Base-by-base conservation (phyloP, 73 alveolate species). In the Symbiodinium natans region DNA sequence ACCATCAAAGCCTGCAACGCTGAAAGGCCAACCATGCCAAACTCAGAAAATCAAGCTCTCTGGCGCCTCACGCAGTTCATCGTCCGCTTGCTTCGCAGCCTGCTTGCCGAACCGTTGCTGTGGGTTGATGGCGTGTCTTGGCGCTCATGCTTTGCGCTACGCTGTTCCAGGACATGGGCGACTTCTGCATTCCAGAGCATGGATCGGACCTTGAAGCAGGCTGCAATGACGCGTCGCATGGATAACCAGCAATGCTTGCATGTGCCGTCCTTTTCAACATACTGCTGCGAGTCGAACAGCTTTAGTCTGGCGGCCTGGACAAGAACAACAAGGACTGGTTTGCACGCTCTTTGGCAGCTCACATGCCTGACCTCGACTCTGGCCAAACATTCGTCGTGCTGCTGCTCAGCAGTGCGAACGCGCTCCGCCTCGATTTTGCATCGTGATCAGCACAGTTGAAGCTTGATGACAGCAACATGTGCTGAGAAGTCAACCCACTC, bases 121-220 rank as follows among this genome's bases (percentile, higher is more conserved):
- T n/a, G n/a, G n/a, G n/a, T n/a, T n/a, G n/a, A n/a, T n/a, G 42
- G 31, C 1, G 0, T 75, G 29, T 23, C 46, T 40, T 48, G 54
- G 31, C 40, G 25, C 27, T 41, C 52, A 36, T 27, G 34, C 54
- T 29, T 31, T 10, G 31, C 71, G 23, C 25, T 52, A 52, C 31
- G 71, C 23, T 7, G 71, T n/a, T 23, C 43, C 21, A 41, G 68
- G 94, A 34, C 39, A 36, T 63, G 59, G 40, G 84, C 94, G 38
- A 87, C 94, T 63, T 88, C 95, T 1, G 95, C 95, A 27, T 88
- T 83, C 95, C 95, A 88, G 36, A 88, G 86, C 95, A 88, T 88
- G 46, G 95, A 59, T 40, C 86, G 63, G 17, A 88, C 95, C 95
- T 88, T 48, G 29, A 15, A 54, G 3, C 0, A 19, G 39, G 36